These are phyloP conservation scores for Kockiozyma suomiensis DNA, from an alignment of 805 yeast genomes.

Conservation along the genomic window DNA sequence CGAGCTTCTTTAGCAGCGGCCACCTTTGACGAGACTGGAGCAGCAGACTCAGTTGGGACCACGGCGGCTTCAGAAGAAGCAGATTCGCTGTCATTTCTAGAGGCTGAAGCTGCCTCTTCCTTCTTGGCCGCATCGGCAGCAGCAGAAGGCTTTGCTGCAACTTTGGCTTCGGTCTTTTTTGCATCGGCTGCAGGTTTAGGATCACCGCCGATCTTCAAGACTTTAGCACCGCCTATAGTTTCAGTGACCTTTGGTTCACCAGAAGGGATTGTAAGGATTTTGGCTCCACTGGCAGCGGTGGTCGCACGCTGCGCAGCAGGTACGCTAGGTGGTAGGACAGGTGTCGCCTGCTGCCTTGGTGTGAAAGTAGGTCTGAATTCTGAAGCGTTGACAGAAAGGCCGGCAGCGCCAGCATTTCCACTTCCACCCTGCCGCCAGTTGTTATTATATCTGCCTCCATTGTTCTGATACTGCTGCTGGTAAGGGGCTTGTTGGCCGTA, in stretches of 20 bases:
- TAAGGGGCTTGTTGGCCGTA: conserved; percentile 22
- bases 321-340: conserved; percentile 4
- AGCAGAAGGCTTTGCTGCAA: not conserved
- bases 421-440: conserved; percentile 19
- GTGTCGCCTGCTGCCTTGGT: conserved; percentile 19
- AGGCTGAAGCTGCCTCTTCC: conserved; percentile 31
- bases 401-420: conserved; percentile 16
- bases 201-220: conserved; percentile 23
- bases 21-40: conserved; percentile 32
- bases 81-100: conserved; percentile 31
- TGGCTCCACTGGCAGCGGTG: conserved; percentile 22
- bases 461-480: conserved; percentile 29
- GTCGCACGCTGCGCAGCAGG: conserved; percentile 13
- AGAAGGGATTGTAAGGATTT: conserved; percentile 13
- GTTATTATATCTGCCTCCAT: conserved; percentile 31
- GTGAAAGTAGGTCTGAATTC: conserved; percentile 27
- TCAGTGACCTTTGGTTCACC: conserved; percentile 13
- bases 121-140: not conserved
- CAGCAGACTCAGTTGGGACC: conserved; percentile 33
- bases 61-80: conserved; percentile 36
- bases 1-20: conserved; percentile 36
- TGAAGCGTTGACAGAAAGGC: conserved; percentile 23
- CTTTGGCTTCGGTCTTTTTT: conserved; percentile 13
- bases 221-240: conserved; percentile 18
- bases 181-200: conserved; percentile 28